Base-by-base conservation (phyloP, 768 basidiomycete genomes). In the Lentinus tigrinus region DNA sequence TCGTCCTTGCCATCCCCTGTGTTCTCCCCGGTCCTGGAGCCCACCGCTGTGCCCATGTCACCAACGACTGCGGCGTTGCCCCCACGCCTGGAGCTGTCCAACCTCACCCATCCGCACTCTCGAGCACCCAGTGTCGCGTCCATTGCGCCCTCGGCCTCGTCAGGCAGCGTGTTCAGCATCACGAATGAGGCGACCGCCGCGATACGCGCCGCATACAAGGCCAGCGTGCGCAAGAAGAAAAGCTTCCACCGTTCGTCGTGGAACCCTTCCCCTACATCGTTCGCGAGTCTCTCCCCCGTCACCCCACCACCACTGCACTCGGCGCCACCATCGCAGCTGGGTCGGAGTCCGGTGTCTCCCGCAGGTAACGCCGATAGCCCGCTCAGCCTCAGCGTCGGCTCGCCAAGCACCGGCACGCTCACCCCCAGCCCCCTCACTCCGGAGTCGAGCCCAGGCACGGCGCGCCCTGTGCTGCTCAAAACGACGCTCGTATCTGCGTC, bases 211-310 rank as follows among this genome's bases (percentile, higher is more conserved):
- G 83, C 83, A 11, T 80, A 79, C 48, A 77, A 76, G 67, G 72
- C 78, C 17, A 80, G 81, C 47, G 76, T 76, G 51, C 71, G 76
- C 31, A 77, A 76, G 67, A 77, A 77, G 62, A 75, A 74, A 58
- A 78, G 74, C 61, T 73, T 78, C 61, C 77, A 81, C 59, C 74
- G 82, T 42, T 77, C 77, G 55, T 83, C 82, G 49, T 83, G 82
- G 82, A 78, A 68, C 56, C 68, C 68, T 31, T 57, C 65, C 10
- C 52, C 58, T 14, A 60, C 61, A 19, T 42, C 53, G 10, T 51
- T 39, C 24, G 34, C 56, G 53, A 36, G 4, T 16, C 16, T 21
- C 42, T 55, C 53, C 7, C 52, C 50, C 40, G 48, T 17, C 23
- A 37, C 31, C 4, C 39, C 31, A 16, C 28, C 26, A 19, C 34